Evolutionary conservation across 2,329 filamentous ascomycete genomes (phyloP), one percentile per base, ranked within the genome.

Genomic region (Gnomoniopsis sp.): DNA sequence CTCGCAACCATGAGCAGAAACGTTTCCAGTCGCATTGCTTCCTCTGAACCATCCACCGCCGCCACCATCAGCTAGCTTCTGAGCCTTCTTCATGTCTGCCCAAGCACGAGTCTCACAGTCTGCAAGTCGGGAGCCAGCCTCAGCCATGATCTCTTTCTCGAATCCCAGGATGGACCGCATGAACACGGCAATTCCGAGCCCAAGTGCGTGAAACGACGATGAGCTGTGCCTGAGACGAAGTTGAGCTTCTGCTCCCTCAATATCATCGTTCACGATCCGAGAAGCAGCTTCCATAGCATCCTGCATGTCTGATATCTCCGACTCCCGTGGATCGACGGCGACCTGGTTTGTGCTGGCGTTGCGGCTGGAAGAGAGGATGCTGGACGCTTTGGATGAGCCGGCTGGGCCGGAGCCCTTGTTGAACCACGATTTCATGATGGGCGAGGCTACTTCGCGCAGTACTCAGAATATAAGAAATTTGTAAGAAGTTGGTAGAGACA

Each of bases 191-290:
- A 96, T 87, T 54, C 91, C 89, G 64, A 88, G 80, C 33, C 92
- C 93, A 36, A 98, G 81, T 77, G 89, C 79, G 74, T 99, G 95
- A 70, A 96, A 98, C n/a, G 90, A 85, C 6, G 93, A 96, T 65
- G 83, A 82, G 48, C 89, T 88, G 65, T 88, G 83, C 53, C 83
- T 82, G 38, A 96, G 79, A 46, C 86, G 85, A 30, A 99, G 81
- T 48, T 86, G 84, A 61, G 79, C 79, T 74, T 96, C 90, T 6
- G 95, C 95, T 43, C 85, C 87, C 38, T 91, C 89, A 61, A 98
- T 88, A 74, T 98, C 91, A 74, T 96, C 92, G 69, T 95, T 88
- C 80, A 96, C 88, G 66, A 96, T 90, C 58, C 90, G 77, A 10
- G 83, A 80, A 4, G 88, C 85, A 43, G 89, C 88, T 71, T 69